phyloP scores from a whole-genome alignment of 768 basidiomycete species.

The Naganishia vaughanmartiniae region DNA sequence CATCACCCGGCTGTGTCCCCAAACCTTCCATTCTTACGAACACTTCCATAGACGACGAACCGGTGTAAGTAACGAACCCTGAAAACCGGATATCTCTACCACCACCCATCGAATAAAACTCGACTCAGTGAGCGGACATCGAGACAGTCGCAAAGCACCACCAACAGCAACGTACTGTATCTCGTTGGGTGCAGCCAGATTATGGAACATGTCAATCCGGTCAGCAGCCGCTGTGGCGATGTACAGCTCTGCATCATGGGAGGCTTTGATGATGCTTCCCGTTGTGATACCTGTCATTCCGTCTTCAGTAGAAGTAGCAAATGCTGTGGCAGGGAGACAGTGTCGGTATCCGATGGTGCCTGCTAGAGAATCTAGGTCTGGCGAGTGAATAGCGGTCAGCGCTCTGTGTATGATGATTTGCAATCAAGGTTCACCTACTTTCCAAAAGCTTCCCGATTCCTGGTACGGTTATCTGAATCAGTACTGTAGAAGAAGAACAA shows the following conservation, averaged over 20 bases:
- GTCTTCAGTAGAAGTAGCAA: conserved; percentile 10
- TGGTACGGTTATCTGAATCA: conserved; percentile 23
- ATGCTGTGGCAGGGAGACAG: conserved; percentile 40
- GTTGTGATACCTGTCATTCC: conserved; percentile 57
- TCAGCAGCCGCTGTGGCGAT: conserved; percentile 82
- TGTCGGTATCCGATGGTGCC: conserved; percentile 82
- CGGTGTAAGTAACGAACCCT: conserved; percentile 77
- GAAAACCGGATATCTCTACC: conserved; percentile 65
- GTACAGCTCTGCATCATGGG: conserved; percentile 67
- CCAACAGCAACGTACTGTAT: conserved; percentile 39
- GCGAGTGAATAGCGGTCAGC: conserved; percentile 54
- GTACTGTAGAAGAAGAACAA: background rate
- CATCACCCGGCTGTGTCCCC: conserved; percentile 50
- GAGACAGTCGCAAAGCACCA: background rate
- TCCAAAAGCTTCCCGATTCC: conserved; percentile 50
- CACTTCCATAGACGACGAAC: conserved; percentile 77
- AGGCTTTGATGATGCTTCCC: conserved; percentile 56
- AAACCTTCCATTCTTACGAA: conserved; percentile 77
- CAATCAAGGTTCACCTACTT: conserved; percentile 34
- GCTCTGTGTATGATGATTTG: background rate
- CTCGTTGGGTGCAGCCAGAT: conserved; percentile 42
- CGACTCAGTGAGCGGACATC: too few species aligned
- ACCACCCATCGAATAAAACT: background rate
- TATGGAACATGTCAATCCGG: conserved; percentile 54
- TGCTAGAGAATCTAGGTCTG: conserved; percentile 78